Evolutionary conservation across 2,329 filamentous ascomycete species (phyloP).

Genomic region (Neonectria ditissima): DNA sequence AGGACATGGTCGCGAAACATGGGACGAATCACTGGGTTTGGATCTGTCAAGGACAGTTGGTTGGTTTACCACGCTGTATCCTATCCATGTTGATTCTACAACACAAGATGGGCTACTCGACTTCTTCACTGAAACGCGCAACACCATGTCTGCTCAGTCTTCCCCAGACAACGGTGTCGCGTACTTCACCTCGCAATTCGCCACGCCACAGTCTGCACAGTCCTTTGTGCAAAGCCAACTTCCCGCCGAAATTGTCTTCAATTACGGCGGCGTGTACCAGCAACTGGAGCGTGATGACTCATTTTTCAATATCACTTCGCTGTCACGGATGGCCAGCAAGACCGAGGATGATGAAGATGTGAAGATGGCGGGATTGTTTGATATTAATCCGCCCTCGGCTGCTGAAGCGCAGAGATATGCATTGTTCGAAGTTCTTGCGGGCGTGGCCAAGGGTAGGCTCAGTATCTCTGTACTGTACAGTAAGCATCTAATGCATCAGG

Average conservation of each 20-base stretch:
- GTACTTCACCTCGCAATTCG: slow-evolving; percentile 26
- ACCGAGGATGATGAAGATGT: neutral
- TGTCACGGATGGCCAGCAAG: slow-evolving; percentile 15
- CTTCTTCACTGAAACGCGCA: slow-evolving; percentile 15
- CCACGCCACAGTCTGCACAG: slow-evolving; percentile 15
- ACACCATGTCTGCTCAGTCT: slow-evolving; percentile 12
- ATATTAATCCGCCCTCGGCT: slow-evolving; percentile 12
- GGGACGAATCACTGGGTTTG: slow-evolving; percentile 47
- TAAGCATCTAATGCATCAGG: slow-evolving; percentile 9
- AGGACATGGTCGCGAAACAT: slow-evolving; percentile 55
- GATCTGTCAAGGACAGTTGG: slow-evolving; percentile 49
- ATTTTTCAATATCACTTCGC: slow-evolving; percentile 11
- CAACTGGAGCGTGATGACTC: slow-evolving; percentile 18
- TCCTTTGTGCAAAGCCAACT: slow-evolving; percentile 13
- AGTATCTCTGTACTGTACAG: slow-evolving; percentile 19
- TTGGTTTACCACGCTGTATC: slow-evolving; percentile 28
- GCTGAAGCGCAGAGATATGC: neutral
- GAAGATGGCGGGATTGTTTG: neutral
- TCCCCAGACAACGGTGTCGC: slow-evolving; percentile 8
- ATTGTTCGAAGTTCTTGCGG: slow-evolving; percentile 22
- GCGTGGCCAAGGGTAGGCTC: slow-evolving; percentile 13
- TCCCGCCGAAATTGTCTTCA: slow-evolving; percentile 26
- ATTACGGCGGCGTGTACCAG: slow-evolving; percentile 19
- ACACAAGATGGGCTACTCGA: slow-evolving; percentile 1
- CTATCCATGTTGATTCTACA: slow-evolving; percentile 7